phyloP scores from a whole-genome alignment of 139 green algal genomes.

The Pleodorina starrii region DNA sequence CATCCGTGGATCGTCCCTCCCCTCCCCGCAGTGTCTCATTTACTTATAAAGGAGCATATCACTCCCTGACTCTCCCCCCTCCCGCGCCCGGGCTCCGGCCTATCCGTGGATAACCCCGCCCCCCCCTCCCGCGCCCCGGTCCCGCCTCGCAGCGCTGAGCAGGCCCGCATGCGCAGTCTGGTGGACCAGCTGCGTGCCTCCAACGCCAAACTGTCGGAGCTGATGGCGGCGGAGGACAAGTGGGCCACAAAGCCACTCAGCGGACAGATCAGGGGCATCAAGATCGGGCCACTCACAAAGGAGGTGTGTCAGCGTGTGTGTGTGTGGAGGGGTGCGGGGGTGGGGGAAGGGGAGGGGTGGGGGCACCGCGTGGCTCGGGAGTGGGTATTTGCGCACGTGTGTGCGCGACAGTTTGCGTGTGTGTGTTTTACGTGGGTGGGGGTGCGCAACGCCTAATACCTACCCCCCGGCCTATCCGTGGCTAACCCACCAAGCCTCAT shows the following conservation, averaged over 20 bases:
- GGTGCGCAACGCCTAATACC: background rate
- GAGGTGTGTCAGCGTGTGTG: slow-evolving; percentile 7
- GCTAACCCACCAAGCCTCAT: too few relatives aligned
- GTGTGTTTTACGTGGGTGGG: background rate
- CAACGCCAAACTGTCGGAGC: slow-evolving; percentile 31
- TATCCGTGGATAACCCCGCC: too few relatives aligned
- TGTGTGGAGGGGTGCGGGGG: background rate
- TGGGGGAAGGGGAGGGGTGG: too few relatives aligned
- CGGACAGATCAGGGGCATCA: background rate
- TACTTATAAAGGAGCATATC: too few relatives aligned
- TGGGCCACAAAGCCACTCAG: slow-evolving; percentile 12
- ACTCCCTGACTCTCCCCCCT: too few relatives aligned
- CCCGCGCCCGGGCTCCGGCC: too few relatives aligned
- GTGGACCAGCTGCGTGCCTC: slow-evolving; percentile 32
- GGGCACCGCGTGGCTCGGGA: too few relatives aligned
- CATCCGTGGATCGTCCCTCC: too few relatives aligned
- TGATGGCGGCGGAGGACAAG: slow-evolving; percentile 11
- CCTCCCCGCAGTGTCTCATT: too few relatives aligned
- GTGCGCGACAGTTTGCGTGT: background rate
- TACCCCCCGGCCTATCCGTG: too few relatives aligned
- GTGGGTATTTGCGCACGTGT: too few relatives aligned
- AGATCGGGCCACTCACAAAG: slow-evolving; percentile 36
- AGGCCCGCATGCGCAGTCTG: slow-evolving; percentile 40
- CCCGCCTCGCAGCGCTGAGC: background rate
- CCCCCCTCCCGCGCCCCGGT: too few relatives aligned